Evolutionary conservation across 768 basidiomycete genomes (phyloP), one percentile per base, ranked within the genome.

Genomic region (Termitomyces sp.): DNA sequence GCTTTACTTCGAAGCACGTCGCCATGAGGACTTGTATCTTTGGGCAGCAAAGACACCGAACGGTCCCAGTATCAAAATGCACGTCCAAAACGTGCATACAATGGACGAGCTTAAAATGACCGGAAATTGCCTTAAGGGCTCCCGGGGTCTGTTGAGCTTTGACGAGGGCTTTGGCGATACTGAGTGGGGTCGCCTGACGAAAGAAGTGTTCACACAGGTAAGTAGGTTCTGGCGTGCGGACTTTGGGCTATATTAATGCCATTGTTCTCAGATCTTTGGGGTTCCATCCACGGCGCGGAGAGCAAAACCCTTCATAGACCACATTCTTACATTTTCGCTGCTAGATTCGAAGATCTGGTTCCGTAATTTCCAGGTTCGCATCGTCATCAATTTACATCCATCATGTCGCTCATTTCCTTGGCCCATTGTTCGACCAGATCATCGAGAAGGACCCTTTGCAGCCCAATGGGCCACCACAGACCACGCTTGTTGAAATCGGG

Each of bases 71-170:
- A 86, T 95, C 68, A 98, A 98, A 72, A 82, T 98, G 79, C 97
- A 98, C 68, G 96, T 98, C 16, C 95, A 97, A 74, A 99, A 98
- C 69, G 82, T 96, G 55, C 97, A 99, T 72, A 99, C 97, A 43
- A 98, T 98, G 97, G 97, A 98, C 75, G 97, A 99, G 73, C 80
- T 99, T 63, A 98, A 98, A 78, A 91, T 99, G 95, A 96, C 95
- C 7, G 97, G 97, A 33, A 98, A 99, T 72, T 99, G 97, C 72
- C 74, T 99, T 64, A 97, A 96, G 74, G 97, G 97, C 18, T 92
- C 91, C 67, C 78, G 97, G 53, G 96, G 95, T 5, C 76, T 98
- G 54, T 75, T 98, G 62, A 92, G 91, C 69, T 99, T 99, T 70
- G 95, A 97, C 73, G 83, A 87, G 59, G 84, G 79, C 43, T 98